Base-by-base conservation (phyloP, 2,329 filamentous ascomycete genomes). In the Aspergillus ustus region DNA sequence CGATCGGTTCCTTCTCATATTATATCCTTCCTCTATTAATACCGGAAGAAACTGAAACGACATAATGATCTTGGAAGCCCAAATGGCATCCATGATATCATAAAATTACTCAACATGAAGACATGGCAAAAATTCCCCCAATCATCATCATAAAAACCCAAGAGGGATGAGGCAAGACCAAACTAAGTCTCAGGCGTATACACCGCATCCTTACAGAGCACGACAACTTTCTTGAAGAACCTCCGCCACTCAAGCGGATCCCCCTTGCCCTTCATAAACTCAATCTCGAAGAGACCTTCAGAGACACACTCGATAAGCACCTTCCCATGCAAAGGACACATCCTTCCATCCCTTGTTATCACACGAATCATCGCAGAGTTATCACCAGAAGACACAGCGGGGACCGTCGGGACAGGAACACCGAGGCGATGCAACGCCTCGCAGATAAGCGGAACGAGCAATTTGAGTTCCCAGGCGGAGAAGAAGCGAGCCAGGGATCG, bases 171-270 rank as follows among this genome's bases (percentile, higher is more conserved):
- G 25, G 25, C 25, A 3, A 15, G 22, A 7, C 15, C 7, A 44
- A 11, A 20, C 17, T 63, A 80, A 58, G 71, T 70, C 61, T 85
- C 81, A 51, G 85, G 86, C 67, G 83, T 84, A 74, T 88, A 91
- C 49, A 98, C 89, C 8, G 88, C 92, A 73, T 97, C 92, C 73
- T 91, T 91, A 79, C 93, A 96, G 63, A 94, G 82, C 65, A 96
- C 83, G 31, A 91, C 91, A n/a, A 97, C 86, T 77, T 92, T 93
- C 80, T 99, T 99, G 83, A 99, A 99, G 75, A 99, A 92, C 37
- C 95, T 84, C 63, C 95, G 87, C 95, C 96, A 99, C 80, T 98
- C 94, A 53, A 99, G 80, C 5, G 95, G 95, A 80, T 99, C 95
- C 6, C 95, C 95, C 80, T 97, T 97, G 57, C 91, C 85, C 80